Conservation (phyloP, 768 basidiomycete species). For the Lyophyllum decastes region DNA sequence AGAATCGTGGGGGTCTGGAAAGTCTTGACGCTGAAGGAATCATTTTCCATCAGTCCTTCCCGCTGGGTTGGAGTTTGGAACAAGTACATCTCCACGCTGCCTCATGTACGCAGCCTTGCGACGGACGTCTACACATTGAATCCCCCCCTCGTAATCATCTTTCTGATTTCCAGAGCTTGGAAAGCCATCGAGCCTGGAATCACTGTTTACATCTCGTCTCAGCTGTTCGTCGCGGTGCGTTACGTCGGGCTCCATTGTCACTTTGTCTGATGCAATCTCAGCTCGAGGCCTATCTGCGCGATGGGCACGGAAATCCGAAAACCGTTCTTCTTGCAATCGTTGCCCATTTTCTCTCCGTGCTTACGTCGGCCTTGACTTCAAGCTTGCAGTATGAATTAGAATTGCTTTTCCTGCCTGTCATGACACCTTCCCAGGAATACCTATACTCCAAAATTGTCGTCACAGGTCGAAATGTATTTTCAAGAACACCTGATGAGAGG, state of each 20-base stretch:
- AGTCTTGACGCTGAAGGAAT: slow-evolving; percentile 10
- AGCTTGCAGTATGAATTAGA: background rate
- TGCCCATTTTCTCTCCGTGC: slow-evolving; percentile 8
- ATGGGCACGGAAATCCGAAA: background rate
- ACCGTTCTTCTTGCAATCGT: slow-evolving; percentile 4
- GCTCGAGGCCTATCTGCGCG: slow-evolving; percentile 15
- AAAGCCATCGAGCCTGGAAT: slow-evolving; percentile 17
- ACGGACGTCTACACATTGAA: slow-evolving; percentile 12
- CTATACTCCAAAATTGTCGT: slow-evolving; percentile 7
- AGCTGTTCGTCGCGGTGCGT: slow-evolving; percentile 10
- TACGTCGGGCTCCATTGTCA: background rate
- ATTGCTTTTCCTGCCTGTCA: background rate
- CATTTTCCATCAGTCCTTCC: slow-evolving; percentile 2
- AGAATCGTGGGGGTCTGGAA: slow-evolving; percentile 13
- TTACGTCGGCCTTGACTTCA: slow-evolving; percentile 9
- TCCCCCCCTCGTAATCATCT: slow-evolving; percentile 12
- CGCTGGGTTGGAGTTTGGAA: slow-evolving; percentile 9
- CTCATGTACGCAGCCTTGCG: slow-evolving; percentile 7
- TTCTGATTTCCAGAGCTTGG: slow-evolving; percentile 11
- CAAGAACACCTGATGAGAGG: slow-evolving; percentile 15
- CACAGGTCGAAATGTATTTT: slow-evolving; percentile 11
- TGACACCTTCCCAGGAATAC: background rate
- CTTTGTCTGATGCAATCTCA: background rate
- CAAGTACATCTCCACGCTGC: slow-evolving; percentile 9
- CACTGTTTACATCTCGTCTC: slow-evolving; percentile 13